Evolutionary conservation across 352 stramenopile genomes (phyloP), one percentile per base, ranked within the genome.

Genomic region (Pythium coloratum): DNA sequence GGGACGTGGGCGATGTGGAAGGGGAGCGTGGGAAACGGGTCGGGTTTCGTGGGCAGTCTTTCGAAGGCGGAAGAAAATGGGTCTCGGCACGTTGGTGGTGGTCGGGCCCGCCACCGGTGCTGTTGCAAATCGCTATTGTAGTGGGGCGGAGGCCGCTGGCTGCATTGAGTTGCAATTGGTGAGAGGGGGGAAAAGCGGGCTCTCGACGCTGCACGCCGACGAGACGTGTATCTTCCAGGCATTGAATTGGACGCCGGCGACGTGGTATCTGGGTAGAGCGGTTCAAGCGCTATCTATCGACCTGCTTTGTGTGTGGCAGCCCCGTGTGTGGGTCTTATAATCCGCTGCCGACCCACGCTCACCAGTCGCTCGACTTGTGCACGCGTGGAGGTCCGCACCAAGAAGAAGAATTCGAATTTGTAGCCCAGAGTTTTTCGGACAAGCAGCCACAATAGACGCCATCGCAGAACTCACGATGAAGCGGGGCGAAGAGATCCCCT

Each of bases 401-500:
- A 32, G 20, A 40, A 38, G 47, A 53, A 53, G 18, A 28, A 53
- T 53, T 53, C 46, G 46, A 53, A 53, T 28, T 53, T 30, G 46
- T 26, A 53, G 53, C 53, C 32, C 33, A 28, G 30, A 18, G 50
- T 40, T 59, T 38, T 24, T 14, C 53, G 33, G 40, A 51, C 64
- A 73, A 70, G 55, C 71, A 56, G 69, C 56, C 68, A 82, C 64
- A 53, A 79, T 83, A 58, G 73, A 89, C 34, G 59, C 65, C 30
- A 76, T 85, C 59, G 72, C 62, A 10, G 71, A 79, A 54, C 68
- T 86, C 40, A 74, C 69, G 44, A 82, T 76, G 65, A 88, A 89
- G 76, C 75, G 77, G 47, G 69, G 60, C 55, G 74, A 84, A 66
- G 76, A 76, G 50, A 84, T 91, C 70, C 74, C 76, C 32, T 88